Evolutionary conservation across 495 filamentous ascomycete species (phyloP), one percentile per base, ranked within the genome.

Genomic region (Neurospora discreta): DNA sequence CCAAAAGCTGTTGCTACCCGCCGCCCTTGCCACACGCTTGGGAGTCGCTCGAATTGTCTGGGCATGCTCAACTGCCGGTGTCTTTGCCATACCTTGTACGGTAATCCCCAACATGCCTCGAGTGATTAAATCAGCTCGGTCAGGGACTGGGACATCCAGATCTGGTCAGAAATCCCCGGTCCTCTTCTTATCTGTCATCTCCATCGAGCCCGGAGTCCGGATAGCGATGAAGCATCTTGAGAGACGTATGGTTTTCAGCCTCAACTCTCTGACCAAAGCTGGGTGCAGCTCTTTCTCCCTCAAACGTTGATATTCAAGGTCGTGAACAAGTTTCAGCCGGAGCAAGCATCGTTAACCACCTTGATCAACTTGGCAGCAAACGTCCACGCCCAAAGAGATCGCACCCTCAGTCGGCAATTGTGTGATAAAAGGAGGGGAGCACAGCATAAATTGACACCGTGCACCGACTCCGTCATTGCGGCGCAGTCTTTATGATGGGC

Each of bases 401-500:
- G 52, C 52, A 65, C 33, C 26, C 13, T 65, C 15, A 8, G 15
- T 9, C 52, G 26, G 52, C 26, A 33, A 33, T 65, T 65, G 33
- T 65, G 52, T 65, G 52, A 65, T 4, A 15, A 65, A 65, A 65
- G 52, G 52, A 65, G 52, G 26, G 52, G 26, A 18, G 26, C 52
- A 65, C 26, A 65, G 9, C 52, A 65, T 33, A 8, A 15, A 65
- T 65, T 65, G 15, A 38, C 68, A 38, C 33, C 3, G 39, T 26
- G 36, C 33, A 38, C 68, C 39, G 6, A 3, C 68, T 41, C 68
- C 68, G 18, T 38, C 33, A 69, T 20, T 69, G 39, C 36, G 68
- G 68, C 39, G 68, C 68, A 69, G 68, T 69, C 33, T n/a, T n/a
- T n/a, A n/a, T n/a, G 68, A 69, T 38, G n/a, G 68, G 30, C 68